phyloP scores from a whole-genome alignment of 2,329 filamentous ascomycete genomes.

The Pleoardoris graminearum region DNA sequence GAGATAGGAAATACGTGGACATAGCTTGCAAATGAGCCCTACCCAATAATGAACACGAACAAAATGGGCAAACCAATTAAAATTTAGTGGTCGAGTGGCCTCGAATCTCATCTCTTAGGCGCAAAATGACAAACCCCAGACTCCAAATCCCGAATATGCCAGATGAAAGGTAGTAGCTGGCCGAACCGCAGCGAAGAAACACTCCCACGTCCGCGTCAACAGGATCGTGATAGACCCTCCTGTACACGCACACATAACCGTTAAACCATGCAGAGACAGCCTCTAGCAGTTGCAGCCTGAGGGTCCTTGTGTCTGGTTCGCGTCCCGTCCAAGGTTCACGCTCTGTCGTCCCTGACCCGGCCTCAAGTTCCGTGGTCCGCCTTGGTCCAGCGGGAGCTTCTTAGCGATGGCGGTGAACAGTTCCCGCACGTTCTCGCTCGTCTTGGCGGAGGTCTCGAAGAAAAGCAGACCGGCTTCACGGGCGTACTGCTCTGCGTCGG shows the following conservation, averaged over 20 bases:
- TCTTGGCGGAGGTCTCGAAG: conserved; percentile 98
- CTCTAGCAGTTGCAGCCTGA: conserved; percentile 67
- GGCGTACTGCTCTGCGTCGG: conserved; percentile 93
- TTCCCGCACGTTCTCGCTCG: conserved; percentile 91
- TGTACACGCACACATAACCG: conserved; percentile 1
- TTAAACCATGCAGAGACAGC: conserved; percentile 16
- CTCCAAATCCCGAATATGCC: conserved; percentile 31
- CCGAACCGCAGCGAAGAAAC: conserved; percentile 10
- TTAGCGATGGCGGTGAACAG: conserved; percentile 97
- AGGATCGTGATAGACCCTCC: neutral
- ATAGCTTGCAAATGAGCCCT: conserved; percentile 7
- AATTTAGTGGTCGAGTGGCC: conserved; percentile 39
- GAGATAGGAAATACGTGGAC: conserved; percentile 6
- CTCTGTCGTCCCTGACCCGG: conserved; percentile 61
- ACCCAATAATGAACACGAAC: conserved; percentile 11
- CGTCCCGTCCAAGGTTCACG: conserved; percentile 68
- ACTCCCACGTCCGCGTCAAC: neutral
- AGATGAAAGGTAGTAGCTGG: conserved; percentile 14
- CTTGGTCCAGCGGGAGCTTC: conserved; percentile 95
- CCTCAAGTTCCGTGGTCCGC: conserved; percentile 83
- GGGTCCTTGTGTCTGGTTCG: conserved; percentile 61
- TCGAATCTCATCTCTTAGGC: conserved; percentile 31
- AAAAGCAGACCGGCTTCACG: conserved; percentile 92
- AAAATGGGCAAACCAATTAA: conserved; percentile 25
- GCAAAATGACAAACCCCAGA: conserved; percentile 25